A percentile compares a stretch with the other conserved stretches of the same genome.
These are phyloP conservation scores for Aurinia saxatilis DNA, from an alignment of 345 rosid species.

Conservation along the genomic window DNA sequence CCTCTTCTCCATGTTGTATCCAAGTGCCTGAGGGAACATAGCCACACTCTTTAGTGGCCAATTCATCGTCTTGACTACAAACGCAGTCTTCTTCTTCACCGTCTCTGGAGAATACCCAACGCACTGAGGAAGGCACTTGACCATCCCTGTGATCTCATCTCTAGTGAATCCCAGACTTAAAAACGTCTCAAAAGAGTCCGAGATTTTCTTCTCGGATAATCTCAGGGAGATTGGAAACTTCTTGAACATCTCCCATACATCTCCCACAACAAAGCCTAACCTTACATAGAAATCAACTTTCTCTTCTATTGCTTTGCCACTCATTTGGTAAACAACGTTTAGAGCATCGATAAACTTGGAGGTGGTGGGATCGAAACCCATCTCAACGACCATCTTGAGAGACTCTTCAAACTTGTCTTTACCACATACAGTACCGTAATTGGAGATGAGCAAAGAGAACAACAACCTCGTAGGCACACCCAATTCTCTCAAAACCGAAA, in stretches of 20 bases:
- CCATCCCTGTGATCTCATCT: slow-evolving; percentile 10
- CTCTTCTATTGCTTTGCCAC: neutral
- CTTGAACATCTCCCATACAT: slow-evolving; percentile 13
- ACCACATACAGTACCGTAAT: neutral
- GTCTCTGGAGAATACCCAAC: neutral
- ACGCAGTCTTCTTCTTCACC: slow-evolving; percentile 13
- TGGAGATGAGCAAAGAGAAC: neutral
- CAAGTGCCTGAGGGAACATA: no score
- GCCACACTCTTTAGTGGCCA: slow-evolving; percentile 16
- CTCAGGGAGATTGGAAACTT: slow-evolving; percentile 5
- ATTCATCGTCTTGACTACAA: slow-evolving; percentile 33
- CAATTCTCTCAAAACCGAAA: neutral
- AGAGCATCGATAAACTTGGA: slow-evolving; percentile 18
- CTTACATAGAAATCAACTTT: no score
- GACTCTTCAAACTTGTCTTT: neutral
- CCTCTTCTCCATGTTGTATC: no score
- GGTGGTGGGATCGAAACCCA: no score
- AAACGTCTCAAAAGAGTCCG: slow-evolving; percentile 10
- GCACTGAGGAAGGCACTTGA: neutral
- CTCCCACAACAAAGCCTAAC: slow-evolving; percentile 23
- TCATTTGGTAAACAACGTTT: neutral
- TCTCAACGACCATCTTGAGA: neutral
- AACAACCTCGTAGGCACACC: slow-evolving; percentile 5
- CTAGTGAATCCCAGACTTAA: slow-evolving; percentile 3
- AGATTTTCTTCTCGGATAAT: slow-evolving; percentile 18